Percentiles rank a stretch among this genome's conserved stretches.
phyloP scores from a whole-genome alignment of 768 basidiomycete genomes.

The Inosperma sp. region DNA sequence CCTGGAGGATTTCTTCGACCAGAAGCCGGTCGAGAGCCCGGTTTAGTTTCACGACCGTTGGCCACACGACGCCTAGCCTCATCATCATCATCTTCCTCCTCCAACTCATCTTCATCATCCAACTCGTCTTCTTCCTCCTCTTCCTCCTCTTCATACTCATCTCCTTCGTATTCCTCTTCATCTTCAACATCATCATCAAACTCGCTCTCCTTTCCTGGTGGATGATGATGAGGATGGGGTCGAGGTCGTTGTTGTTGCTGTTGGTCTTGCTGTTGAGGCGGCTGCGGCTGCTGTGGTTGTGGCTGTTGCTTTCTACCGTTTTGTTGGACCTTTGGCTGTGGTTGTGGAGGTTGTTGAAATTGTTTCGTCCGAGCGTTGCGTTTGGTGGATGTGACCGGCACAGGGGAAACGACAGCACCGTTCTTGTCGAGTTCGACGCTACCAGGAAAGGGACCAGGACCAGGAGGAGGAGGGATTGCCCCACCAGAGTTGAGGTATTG shows the following conservation, averaged over 20 bases:
- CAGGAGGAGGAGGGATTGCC: constrained; percentile 85
- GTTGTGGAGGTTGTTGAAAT: no score
- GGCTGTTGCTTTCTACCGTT: constrained; percentile 15
- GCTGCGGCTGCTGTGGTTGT: constrained; percentile 12
- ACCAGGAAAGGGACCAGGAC: constrained; percentile 97
- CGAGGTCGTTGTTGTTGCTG: constrained; percentile 25
- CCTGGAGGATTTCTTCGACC: constrained; percentile 20
- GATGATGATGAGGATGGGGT: constrained; percentile 38
- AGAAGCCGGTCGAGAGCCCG: constrained; percentile 14
- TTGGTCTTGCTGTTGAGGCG: constrained; percentile 24
- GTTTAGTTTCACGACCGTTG: constrained; percentile 16
- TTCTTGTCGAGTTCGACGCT: constrained; percentile 95
- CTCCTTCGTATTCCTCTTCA: constrained; percentile 52
- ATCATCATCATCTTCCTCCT: constrained; percentile 48
- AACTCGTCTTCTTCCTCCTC: constrained; percentile 47
- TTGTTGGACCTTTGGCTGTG: constrained; percentile 6
- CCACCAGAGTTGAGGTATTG: constrained; percentile 89
- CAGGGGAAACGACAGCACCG: constrained; percentile 45
- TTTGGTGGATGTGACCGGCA: constrained; percentile 20
- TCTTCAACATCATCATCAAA: constrained; percentile 70
- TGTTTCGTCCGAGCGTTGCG: constrained; percentile 18
- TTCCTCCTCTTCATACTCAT: constrained; percentile 39
- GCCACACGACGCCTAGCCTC: constrained; percentile 30
- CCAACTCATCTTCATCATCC: constrained; percentile 48
- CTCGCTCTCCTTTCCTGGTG: constrained; percentile 59